Percentiles rank a stretch among this genome's conserved stretches.
These are phyloP conservation scores for Phyllostachys edulis DNA, from an alignment of 176 grass and related monocot species.

Conservation along the genomic window DNA sequence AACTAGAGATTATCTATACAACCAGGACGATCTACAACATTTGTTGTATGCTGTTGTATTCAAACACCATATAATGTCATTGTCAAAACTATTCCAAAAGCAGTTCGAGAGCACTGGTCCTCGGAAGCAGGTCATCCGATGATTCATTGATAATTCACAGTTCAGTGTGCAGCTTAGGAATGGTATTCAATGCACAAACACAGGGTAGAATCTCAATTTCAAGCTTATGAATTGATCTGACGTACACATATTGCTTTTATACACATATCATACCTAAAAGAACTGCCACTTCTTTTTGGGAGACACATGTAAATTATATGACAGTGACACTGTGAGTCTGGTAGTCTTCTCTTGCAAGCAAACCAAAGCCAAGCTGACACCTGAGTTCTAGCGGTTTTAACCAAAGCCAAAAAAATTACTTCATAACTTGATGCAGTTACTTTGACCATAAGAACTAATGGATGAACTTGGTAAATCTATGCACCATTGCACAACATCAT, in stretches of 20 bases:
- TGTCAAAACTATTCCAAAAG: conserved; percentile 2
- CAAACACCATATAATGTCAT: neutral
- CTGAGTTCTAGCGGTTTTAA: neutral
- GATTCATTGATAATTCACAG: neutral
- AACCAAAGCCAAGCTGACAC: neutral
- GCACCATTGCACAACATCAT: neutral
- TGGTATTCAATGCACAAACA: conserved; percentile 2
- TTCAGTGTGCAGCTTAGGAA: neutral
- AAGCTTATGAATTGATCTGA: neutral
- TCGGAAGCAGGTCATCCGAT: neutral
- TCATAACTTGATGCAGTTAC: neutral
- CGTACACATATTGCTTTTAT: neutral
- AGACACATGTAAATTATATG: neutral
- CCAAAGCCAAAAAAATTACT: neutral
- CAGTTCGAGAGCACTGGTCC: neutral
- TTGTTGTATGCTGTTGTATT: conserved; percentile 11
- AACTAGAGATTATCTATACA: neutral
- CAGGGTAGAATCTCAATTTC: neutral
- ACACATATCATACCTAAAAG: neutral
- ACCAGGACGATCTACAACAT: neutral
- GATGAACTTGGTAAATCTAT: neutral
- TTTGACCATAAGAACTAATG: neutral
- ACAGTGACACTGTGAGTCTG: neutral
- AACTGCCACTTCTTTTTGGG: neutral
- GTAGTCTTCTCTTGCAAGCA: neutral